These are phyloP conservation scores for Eucalyptus erythrocorys DNA, from an alignment of 345 rosid genomes.

Conservation along the genomic window DNA sequence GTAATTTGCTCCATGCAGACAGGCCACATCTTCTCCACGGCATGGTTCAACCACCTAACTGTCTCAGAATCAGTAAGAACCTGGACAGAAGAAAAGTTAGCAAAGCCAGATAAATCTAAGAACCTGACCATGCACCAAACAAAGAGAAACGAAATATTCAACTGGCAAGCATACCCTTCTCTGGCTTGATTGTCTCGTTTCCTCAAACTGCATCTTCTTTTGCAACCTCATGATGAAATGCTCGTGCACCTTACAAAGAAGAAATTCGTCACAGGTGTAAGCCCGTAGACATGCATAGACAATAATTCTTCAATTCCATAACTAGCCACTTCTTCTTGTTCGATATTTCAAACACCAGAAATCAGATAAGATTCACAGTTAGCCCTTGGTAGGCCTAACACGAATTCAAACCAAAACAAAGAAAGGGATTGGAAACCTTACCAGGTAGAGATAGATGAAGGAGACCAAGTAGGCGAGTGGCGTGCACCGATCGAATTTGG, in stretches of 20 bases:
- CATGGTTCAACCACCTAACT: constrained; percentile 84
- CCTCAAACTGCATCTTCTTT: constrained; percentile 55
- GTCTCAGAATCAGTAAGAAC: constrained; percentile 83
- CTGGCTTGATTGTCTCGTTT: constrained; percentile 50
- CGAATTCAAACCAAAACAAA: background rate
- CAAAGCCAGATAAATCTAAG: background rate
- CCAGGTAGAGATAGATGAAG: constrained; percentile 67
- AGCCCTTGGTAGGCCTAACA: background rate
- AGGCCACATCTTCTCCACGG: constrained; percentile 91
- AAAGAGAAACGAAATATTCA: background rate
- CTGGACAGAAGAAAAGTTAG: constrained; percentile 18
- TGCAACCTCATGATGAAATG: constrained; percentile 44
- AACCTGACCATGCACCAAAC: background rate
- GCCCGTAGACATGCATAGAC: background rate
- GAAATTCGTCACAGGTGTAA: background rate
- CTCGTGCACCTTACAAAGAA: constrained; percentile 51
- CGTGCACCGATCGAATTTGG: constrained; percentile 39
- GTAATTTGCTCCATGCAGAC: constrained; percentile 87
- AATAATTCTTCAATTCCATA: background rate
- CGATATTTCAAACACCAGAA: background rate
- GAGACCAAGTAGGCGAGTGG: constrained; percentile 48
- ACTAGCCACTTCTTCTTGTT: background rate
- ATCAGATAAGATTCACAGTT: background rate
- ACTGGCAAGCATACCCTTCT: constrained; percentile 33
- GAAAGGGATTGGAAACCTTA: background rate